Conservation (phyloP, 345 rosid species). For the Murraya paniculata region DNA sequence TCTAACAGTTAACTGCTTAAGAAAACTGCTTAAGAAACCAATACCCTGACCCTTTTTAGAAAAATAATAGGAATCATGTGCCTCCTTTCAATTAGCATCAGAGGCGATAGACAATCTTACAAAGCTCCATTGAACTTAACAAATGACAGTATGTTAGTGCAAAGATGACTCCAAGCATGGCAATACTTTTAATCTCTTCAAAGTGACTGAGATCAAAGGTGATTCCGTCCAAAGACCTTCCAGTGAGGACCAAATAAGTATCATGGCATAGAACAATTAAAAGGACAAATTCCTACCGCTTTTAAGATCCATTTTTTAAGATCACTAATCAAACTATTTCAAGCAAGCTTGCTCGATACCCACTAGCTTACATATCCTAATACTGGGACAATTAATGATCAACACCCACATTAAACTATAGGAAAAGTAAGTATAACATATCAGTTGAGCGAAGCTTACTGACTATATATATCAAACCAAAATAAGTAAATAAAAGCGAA, state of each 20-base stretch:
- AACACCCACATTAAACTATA: neutral
- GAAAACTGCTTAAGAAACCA: neutral
- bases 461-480: neutral
- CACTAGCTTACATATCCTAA: neutral
- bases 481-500: neutral
- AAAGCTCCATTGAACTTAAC: neutral
- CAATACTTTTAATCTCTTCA: neutral
- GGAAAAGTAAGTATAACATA: neutral
- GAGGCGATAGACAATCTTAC: neutral
- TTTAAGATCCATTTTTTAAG: neutral
- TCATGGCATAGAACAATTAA: neutral
- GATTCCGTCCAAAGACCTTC: neutral
- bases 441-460: neutral
- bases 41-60: neutral
- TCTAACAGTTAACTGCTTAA: neutral
- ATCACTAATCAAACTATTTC: neutral
- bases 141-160: neutral
- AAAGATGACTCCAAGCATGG: neutral
- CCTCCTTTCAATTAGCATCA: neutral
- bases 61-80: neutral
- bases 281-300: neutral
- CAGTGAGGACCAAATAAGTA: neutral
- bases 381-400: neutral
- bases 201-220: neutral
- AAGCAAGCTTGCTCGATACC: neutral